These are phyloP conservation scores for Jacaranda copaia DNA, from an alignment of 257 asterid species.

Conservation along the genomic window DNA sequence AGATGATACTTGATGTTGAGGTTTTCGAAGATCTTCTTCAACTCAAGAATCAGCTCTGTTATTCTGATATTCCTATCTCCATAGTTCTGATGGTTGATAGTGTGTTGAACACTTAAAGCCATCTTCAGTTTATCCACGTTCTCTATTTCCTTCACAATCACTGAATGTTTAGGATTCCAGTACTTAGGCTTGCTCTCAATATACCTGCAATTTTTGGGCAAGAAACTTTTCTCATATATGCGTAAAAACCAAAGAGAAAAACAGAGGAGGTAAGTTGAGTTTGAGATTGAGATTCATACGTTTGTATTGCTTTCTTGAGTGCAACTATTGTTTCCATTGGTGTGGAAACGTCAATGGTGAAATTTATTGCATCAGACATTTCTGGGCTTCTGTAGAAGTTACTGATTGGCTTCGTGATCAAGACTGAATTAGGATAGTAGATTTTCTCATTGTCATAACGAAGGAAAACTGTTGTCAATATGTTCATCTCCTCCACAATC, in stretches of 20 bases:
- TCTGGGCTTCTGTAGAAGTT: conserved; percentile 79
- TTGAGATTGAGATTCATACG: conserved; percentile 35
- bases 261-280: neutral
- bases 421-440: conserved; percentile 62
- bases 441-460: conserved; percentile 68
- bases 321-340: conserved; percentile 59
- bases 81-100: conserved; percentile 66
- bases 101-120: conserved; percentile 58
- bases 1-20: conserved; percentile 59
- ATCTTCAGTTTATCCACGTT: conserved; percentile 60
- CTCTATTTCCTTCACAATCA: conserved; percentile 62
- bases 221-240: neutral
- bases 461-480: conserved; percentile 68
- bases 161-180: conserved; percentile 66
- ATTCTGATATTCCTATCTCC: conserved; percentile 56
- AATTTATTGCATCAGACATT: conserved; percentile 56
- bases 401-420: conserved; percentile 65
- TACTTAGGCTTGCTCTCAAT: conserved; percentile 72
- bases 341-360: conserved; percentile 59
- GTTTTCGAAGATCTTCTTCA: conserved; percentile 62
- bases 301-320: conserved; percentile 61
- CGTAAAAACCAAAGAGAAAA: neutral
- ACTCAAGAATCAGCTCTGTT: conserved; percentile 59
- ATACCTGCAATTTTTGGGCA: conserved; percentile 41
- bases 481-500: conserved; percentile 78